phyloP scores from a whole-genome alignment of 2,329 filamentous ascomycete species.

The Colletotrichum sp. region DNA sequence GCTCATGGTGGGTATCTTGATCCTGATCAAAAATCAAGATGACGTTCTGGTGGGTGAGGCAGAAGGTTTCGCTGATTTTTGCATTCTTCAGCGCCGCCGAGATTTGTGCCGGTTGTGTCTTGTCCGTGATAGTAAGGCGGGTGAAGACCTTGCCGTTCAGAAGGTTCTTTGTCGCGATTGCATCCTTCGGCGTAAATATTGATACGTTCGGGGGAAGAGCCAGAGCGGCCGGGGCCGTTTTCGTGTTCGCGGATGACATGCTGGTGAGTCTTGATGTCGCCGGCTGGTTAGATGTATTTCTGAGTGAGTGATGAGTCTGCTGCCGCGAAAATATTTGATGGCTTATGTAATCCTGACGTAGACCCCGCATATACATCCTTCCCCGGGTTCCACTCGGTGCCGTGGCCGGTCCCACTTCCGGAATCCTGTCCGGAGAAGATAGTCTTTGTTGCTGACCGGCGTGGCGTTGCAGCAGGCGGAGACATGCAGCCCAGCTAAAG shows the following conservation, averaged over 20 bases:
- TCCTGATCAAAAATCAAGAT: constrained; percentile 22
- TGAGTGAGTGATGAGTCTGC: neutral
- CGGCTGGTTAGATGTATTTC: neutral
- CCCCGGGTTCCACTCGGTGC: neutral
- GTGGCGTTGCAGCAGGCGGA: neutral
- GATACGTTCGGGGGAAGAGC: constrained; percentile 25
- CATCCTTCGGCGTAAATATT: constrained; percentile 22
- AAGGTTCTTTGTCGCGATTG: constrained; percentile 11
- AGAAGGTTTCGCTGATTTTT: constrained; percentile 18
- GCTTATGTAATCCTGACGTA: neutral
- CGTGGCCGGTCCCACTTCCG: neutral
- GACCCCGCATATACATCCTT: neutral
- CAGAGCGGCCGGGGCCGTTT: neutral
- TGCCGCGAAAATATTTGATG: neutral
- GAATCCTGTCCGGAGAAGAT: neutral
- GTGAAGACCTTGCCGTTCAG: constrained; percentile 23
- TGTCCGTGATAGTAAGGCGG: constrained; percentile 21
- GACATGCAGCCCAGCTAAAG: neutral
- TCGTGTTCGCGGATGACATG: neutral
- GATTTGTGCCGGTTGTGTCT: constrained; percentile 18
- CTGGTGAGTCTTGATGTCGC: neutral
- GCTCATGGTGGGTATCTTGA: constrained; percentile 25
- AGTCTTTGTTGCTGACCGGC: neutral
- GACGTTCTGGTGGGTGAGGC: constrained; percentile 18
- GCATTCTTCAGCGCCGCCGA: neutral